A percentile compares a stretch with the other conserved stretches of the same genome.
These are phyloP conservation scores for Entoloma clypeatum DNA, from an alignment of 1,284 basidiomycete species.

Conservation along the genomic window DNA sequence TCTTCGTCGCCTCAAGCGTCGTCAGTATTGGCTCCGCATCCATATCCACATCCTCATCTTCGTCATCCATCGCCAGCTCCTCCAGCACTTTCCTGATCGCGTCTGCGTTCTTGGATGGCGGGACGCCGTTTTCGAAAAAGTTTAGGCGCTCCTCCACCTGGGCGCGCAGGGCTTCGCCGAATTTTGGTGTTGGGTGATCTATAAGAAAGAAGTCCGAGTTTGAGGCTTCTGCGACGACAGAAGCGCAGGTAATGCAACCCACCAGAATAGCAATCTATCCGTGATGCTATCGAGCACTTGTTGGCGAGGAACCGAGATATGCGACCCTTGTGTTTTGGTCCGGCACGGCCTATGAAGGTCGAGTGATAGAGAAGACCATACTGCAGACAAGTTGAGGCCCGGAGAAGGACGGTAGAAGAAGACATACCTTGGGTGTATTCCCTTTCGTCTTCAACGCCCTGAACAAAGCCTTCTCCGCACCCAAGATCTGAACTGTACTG, in stretches of 20 bases:
- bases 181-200: conserved; percentile 90
- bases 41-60: conserved; percentile 60
- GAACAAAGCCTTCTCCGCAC: conserved; percentile 98
- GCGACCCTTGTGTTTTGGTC: conserved; percentile 94
- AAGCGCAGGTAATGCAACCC: conserved; percentile 24
- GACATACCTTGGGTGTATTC: conserved; percentile 89
- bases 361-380: conserved; percentile 94
- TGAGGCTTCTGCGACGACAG: too few species aligned
- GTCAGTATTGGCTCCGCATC: conserved; percentile 52
- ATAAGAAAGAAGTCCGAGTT: too few species aligned
- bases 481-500: conserved; percentile 96
- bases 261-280: conserved; percentile 98
- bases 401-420: conserved; percentile 2
- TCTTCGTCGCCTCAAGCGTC: conserved; percentile 49
- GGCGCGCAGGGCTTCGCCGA: conserved; percentile 88
- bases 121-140: conserved; percentile 90
- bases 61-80: conserved; percentile 71
- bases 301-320: conserved; percentile 98
- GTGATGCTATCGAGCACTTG: conserved; percentile 97
- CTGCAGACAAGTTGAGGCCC: conserved; percentile 35
- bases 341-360: conserved; percentile 94
- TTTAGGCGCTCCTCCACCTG: conserved; percentile 96
- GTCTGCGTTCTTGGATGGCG: conserved; percentile 84
- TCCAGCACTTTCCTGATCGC: conserved; percentile 87
- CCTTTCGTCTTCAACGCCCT: conserved; percentile 98